Evolutionary conservation across 352 stramenopile species (phyloP).

Genomic region (Phytophthora lateralis): DNA sequence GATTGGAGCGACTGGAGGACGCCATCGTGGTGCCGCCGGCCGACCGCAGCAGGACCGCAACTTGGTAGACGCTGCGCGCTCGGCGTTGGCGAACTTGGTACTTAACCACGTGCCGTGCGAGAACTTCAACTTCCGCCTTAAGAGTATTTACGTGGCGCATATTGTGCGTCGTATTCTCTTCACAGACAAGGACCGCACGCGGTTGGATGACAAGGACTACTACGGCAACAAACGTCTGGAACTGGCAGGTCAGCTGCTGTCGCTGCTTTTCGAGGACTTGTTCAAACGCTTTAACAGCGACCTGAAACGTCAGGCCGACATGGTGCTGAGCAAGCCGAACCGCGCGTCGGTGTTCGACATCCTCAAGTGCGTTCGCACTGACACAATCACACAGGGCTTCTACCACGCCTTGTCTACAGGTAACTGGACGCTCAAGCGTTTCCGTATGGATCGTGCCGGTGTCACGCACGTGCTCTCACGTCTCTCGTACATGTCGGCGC

Average conservation of each 20-base stretch:
- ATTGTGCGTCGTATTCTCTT: conserved; percentile 94
- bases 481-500: conserved; percentile 98
- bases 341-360: conserved; percentile 98
- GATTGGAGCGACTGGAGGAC: conserved; percentile 49
- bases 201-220: conserved; percentile 99
- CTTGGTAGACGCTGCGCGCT: conserved; percentile 95
- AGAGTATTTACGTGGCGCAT: conserved; percentile 98
- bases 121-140: conserved; percentile 97
- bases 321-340: conserved; percentile 98
- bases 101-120: conserved; percentile 99
- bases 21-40: conserved; percentile 36
- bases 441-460: conserved; percentile 98
- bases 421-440: conserved; percentile 99
- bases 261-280: conserved; percentile 98
- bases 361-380: conserved; percentile 96
- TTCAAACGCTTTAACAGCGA: conserved; percentile 99
- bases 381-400: conserved; percentile 98
- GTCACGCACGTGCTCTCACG: conserved; percentile 97
- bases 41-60: conserved; percentile 55
- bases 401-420: conserved; percentile 89
- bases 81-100: conserved; percentile 98
- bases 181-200: conserved; percentile 87
- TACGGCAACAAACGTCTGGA: conserved; percentile 99
- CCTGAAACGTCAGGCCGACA: conserved; percentile 97
- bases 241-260: conserved; percentile 97